Evolutionary conservation across 208 protist genomes (phyloP), one percentile per base, ranked within the genome.

Genomic region (Acanthamoeba royreba): DNA sequence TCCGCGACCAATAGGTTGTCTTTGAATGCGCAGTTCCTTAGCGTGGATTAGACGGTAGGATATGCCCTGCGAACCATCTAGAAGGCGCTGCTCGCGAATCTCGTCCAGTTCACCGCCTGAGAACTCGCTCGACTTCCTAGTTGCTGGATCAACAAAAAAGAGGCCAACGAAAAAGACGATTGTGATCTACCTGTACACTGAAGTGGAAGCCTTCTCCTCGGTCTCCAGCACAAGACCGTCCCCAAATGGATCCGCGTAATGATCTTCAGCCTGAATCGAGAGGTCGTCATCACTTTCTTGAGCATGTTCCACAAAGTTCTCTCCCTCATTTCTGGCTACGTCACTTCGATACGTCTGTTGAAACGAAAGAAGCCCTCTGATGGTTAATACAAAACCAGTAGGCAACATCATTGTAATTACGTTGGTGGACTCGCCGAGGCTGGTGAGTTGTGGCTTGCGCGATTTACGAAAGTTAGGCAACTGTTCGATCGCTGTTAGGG

Each of bases 91-190:
- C 25, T 22, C n/a, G n/a, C n/a, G n/a, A n/a, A n/a, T 11, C 33
- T 77, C 63, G 19, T 77, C 63, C 63, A 77, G 35, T 38, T 77
- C 63, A 17, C 63, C 63, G n/a, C 63, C 28, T 17, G 63, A 11
- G 31, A 77, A 77, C 63, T 77, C 63, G 63, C 63, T 77, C 63
- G 63, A 77, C 63, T 77, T 77, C 63, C 63, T 77, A 77, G 22
- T 13, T 11, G n/a, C 1, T 22, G 38, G 8, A 35, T 31, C 17
- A 7, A 1, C 17, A 7, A 69, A 7, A 69, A n/a, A n/a, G n/a
- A n/a, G n/a, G n/a, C n/a, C n/a, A n/a, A n/a, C n/a, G n/a, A n/a
- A n/a, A n/a, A n/a, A n/a, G n/a, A n/a, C n/a, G n/a, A n/a, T n/a
- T n/a, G n/a, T n/a, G n/a, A 35, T 4, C 33, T 38, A 17, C 63